A percentile compares a stretch with the other conserved stretches of the same genome.
Conservation (phyloP, 768 basidiomycete genomes). For the Roridomyces roridus region DNA sequence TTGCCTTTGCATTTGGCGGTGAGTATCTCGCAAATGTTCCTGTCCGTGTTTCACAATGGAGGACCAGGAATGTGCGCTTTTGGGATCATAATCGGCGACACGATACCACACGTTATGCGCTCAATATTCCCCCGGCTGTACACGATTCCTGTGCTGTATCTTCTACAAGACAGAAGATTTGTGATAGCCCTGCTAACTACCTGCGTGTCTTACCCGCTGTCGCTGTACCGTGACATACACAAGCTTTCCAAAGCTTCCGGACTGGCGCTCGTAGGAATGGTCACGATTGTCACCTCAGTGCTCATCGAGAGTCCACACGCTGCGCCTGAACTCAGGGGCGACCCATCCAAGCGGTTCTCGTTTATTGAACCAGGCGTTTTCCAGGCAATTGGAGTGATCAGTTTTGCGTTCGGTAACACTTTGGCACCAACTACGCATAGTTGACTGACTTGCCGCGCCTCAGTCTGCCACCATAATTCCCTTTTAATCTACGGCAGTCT, state of each 20-base stretch:
- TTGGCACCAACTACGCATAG: background rate
- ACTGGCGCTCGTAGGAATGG: constrained; percentile 91
- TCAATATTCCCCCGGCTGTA: constrained; percentile 77
- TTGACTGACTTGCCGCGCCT: background rate
- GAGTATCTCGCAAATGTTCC: constrained; percentile 28
- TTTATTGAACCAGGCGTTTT: constrained; percentile 83
- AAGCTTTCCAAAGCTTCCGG: constrained; percentile 93
- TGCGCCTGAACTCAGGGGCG: constrained; percentile 75
- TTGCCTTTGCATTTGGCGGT: constrained; percentile 97
- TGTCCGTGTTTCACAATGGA: constrained; percentile 4
- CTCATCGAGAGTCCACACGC: constrained; percentile 83
- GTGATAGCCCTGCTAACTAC: constrained; percentile 88
- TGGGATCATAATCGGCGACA: constrained; percentile 97
- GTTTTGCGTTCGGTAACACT: constrained; percentile 77
- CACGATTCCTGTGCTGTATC: constrained; percentile 71
- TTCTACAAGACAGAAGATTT: constrained; percentile 88
- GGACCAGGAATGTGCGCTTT: constrained; percentile 96
- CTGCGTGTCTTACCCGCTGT: constrained; percentile 92
- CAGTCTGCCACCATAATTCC: constrained; percentile 97
- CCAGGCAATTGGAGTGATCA: constrained; percentile 97
- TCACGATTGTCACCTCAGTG: constrained; percentile 89
- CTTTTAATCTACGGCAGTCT: constrained; percentile 95
- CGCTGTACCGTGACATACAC: constrained; percentile 96
- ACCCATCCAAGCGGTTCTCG: constrained; percentile 75
- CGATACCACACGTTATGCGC: constrained; percentile 92